These are phyloP conservation scores for Penicillium sp. DNA, from an alignment of 2,329 filamentous ascomycete species.

Conservation along the genomic window DNA sequence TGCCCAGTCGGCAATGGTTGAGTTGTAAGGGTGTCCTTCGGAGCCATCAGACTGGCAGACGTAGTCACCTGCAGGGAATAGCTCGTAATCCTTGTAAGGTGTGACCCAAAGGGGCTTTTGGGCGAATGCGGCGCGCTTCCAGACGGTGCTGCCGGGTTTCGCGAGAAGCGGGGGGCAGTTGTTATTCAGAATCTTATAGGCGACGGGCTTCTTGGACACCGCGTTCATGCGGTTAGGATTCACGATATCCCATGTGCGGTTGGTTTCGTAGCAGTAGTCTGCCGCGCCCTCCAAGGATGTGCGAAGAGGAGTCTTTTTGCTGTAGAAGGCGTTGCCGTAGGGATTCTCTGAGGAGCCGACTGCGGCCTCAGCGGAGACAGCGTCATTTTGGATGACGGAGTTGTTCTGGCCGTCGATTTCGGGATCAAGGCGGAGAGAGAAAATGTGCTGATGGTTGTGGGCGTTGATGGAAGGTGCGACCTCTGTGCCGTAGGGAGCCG, in stretches of 20 bases:
- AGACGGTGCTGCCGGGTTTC: conserved; percentile 54
- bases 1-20: conserved; percentile 44
- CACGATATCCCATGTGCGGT: conserved; percentile 33
- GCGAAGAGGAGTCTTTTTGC: conserved; percentile 42
- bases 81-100: conserved; percentile 57
- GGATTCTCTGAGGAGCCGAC: conserved; percentile 67
- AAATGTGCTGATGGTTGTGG: conserved; percentile 92
- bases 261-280: conserved; percentile 53
- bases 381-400: conserved; percentile 60
- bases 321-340: conserved; percentile 63
- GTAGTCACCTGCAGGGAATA: conserved; percentile 60
- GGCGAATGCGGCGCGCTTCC: conserved; percentile 59
- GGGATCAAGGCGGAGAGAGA: conserved; percentile 81
- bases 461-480: conserved; percentile 86
- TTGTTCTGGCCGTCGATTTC: conserved; percentile 82
- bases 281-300: conserved; percentile 51
- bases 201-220: conserved; percentile 26
- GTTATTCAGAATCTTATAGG: conserved; percentile 31
- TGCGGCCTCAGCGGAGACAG: conserved; percentile 51
- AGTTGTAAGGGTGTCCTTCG: conserved; percentile 41
- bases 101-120: conserved; percentile 60
- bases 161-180: conserved; percentile 42
- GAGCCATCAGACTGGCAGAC: conserved; percentile 57
- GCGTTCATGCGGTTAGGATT: conserved; percentile 28
- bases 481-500: conserved; percentile 80